These are phyloP conservation scores for Orychophragmus violaceus DNA, from an alignment of 345 rosid species.

Conservation along the genomic window DNA sequence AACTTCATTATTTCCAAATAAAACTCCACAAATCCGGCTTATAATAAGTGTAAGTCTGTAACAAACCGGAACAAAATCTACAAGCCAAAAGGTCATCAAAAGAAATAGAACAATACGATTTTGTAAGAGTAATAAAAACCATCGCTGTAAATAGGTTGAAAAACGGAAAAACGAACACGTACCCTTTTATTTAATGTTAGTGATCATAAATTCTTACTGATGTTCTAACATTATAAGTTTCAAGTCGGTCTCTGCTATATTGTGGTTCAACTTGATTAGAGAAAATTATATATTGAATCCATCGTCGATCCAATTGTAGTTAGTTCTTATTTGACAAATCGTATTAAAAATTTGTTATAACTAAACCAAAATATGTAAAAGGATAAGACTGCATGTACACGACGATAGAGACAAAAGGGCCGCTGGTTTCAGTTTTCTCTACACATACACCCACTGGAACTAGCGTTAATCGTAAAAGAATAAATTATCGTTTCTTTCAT, in stretches of 20 bases:
- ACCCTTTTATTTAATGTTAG: neutral
- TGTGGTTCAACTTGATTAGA: neutral
- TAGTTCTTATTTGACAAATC: neutral
- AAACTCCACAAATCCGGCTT: neutral
- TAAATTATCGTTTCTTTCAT: neutral
- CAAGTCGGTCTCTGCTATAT: neutral
- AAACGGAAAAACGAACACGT: neutral
- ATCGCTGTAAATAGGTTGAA: neutral
- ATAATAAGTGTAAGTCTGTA: neutral
- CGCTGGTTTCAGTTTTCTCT: constrained; percentile 19
- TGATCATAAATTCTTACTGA: neutral
- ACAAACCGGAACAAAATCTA: neutral
- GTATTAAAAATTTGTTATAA: neutral
- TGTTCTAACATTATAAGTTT: neutral
- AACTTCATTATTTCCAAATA: neutral
- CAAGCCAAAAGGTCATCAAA: neutral
- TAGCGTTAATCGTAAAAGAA: neutral
- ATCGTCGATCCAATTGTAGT: neutral
- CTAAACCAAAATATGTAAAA: neutral
- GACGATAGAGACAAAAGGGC: constrained; percentile 16
- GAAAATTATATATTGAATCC: neutral
- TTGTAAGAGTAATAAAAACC: neutral
- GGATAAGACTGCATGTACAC: neutral
- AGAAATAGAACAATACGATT: neutral
- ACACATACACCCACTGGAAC: constrained; percentile 16